These are phyloP conservation scores for Allomyces javanicus DNA, from an alignment of 192 early-diverging fungal genomes.

Conservation along the genomic window DNA sequence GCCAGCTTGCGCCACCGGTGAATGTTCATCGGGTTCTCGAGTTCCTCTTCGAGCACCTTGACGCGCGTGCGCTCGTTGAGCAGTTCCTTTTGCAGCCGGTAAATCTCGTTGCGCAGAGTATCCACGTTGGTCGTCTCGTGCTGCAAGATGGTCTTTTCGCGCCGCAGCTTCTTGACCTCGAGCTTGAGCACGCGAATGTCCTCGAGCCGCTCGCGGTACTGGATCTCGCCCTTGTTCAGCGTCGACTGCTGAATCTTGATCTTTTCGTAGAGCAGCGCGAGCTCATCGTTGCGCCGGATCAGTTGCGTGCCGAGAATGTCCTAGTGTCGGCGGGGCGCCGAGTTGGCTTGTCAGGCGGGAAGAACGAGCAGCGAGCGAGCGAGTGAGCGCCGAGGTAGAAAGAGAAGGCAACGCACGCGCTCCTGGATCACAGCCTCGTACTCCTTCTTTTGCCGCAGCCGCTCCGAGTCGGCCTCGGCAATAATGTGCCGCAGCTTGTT, in stretches of 20 bases:
- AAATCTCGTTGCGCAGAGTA: slow-evolving; percentile 27
- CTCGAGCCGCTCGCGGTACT: slow-evolving; percentile 36
- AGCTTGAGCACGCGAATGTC: slow-evolving; percentile 40
- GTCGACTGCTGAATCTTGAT: slow-evolving; percentile 40
- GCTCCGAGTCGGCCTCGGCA: slow-evolving; percentile 23
- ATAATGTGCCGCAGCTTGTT: slow-evolving; percentile 38
- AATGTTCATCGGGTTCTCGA: slow-evolving; percentile 42
- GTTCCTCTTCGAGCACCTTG: slow-evolving; percentile 42
- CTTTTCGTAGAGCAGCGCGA: slow-evolving; percentile 39
- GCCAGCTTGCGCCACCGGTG: slow-evolving; percentile 39
- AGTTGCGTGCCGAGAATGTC: slow-evolving; percentile 39
- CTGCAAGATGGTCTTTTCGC: slow-evolving; percentile 37
- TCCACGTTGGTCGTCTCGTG: slow-evolving; percentile 37
- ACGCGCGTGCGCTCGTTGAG: slow-evolving; percentile 33
- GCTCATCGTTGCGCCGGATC: slow-evolving; percentile 35
- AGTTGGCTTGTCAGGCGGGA: no score
- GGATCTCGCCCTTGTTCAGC: slow-evolving; percentile 38
- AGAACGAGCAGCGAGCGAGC: no score
- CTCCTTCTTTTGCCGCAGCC: slow-evolving; percentile 34
- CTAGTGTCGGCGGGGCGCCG: slow-evolving; percentile 4
- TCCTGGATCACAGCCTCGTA: slow-evolving; percentile 33
- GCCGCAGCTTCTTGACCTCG: slow-evolving; percentile 33
- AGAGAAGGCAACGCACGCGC: slow-evolving; percentile 12
- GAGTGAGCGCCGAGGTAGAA: no score
- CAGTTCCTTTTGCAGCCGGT: slow-evolving; percentile 32